phyloP scores from a whole-genome alignment of 148 eudicot genomes.

The Euryodendron excelsum region DNA sequence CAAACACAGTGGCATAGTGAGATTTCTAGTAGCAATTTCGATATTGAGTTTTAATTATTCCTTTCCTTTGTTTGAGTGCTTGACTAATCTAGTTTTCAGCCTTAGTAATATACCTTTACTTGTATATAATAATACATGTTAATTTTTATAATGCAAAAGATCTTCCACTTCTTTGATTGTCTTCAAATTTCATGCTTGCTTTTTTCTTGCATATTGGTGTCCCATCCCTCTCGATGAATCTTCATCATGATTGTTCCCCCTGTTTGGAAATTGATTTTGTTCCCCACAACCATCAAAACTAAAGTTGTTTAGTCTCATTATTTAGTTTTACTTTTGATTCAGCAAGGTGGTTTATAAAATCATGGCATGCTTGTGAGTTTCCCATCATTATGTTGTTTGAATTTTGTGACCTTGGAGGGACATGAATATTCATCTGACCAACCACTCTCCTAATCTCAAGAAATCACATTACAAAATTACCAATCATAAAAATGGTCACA shows the following conservation, averaged over 20 bases:
- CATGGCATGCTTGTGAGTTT: slow-evolving; percentile 26
- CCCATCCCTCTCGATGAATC: background rate
- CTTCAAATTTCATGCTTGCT: slow-evolving; percentile 3
- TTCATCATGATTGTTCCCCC: slow-evolving; percentile 13
- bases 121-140: background rate
- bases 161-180: background rate
- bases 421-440: slow-evolving; percentile 15
- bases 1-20: no score
- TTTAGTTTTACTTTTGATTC: slow-evolving; percentile 21
- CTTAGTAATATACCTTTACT: background rate
- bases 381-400: slow-evolving; percentile 15
- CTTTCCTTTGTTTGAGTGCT: no score
- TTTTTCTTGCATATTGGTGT: slow-evolving; percentile 1
- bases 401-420: slow-evolving; percentile 6
- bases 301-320: slow-evolving; percentile 17
- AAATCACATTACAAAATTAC: slow-evolving; percentile 1
- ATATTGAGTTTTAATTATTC: no score
- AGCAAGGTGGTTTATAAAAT: slow-evolving; percentile 16
- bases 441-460: slow-evolving; percentile 17
- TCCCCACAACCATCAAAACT: slow-evolving; percentile 23
- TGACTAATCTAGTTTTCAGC: no score
- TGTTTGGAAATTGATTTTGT: slow-evolving; percentile 25
- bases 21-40: no score
- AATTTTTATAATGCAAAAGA: background rate
- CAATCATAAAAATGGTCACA: background rate